These are phyloP conservation scores for Castanea sativa DNA, from an alignment of 306 rosid genomes.

Conservation along the genomic window DNA sequence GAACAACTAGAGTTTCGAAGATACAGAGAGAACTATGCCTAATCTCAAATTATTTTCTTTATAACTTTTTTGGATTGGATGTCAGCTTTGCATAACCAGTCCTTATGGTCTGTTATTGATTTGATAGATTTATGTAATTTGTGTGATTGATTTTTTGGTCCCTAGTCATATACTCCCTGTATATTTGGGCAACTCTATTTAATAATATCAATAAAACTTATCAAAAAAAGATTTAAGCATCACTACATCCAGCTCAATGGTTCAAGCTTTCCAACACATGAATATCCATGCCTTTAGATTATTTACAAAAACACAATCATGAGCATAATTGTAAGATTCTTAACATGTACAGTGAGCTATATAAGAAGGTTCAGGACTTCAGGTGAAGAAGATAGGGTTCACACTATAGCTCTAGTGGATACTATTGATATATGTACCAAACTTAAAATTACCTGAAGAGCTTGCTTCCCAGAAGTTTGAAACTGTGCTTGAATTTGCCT, in stretches of 20 bases:
- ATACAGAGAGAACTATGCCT: no score
- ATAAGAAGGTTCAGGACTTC: neutral
- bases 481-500: conserved; percentile 71
- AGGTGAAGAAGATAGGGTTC: neutral
- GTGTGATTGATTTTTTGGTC: no score
- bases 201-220: no score
- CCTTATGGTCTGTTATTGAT: no score
- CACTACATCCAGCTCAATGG: neutral
- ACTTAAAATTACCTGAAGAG: conserved; percentile 53
- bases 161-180: no score
- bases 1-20: no score
- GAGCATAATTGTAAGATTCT: neutral
- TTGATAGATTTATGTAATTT: no score
- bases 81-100: no score
- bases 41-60: no score
- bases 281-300: neutral
- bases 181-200: no score
- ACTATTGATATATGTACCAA: neutral
- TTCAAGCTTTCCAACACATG: neutral
- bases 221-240: neutral
- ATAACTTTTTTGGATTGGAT: no score
- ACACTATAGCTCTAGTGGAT: neutral
- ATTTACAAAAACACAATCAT: neutral
- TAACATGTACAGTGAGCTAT: neutral
- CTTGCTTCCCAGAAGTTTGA: conserved; percentile 76